Evolutionary conservation across 176 grass and related monocot species (phyloP).

Genomic region (maize (Zea mays)): Zm-B73-REFERENCE-NAM-5.0 NC_050102.1:93469501-93470000

Average conservation of each 20-base stretch:
- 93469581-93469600: neutral
- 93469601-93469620: neutral
- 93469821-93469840: constrained; percentile 75
- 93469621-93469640: neutral
- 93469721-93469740: constrained; percentile 58
- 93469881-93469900: constrained; percentile 63
- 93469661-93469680: constrained; percentile 11
- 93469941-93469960: constrained; percentile 85
- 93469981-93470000: constrained; percentile 47
- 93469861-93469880: constrained; percentile 82
- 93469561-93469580: neutral
- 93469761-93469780: constrained; percentile 82
- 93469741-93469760: constrained; percentile 61
- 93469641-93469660: neutral
- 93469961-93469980: constrained; percentile 92
- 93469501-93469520: constrained; percentile 77
- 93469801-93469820: constrained; percentile 97
- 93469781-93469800: constrained; percentile 62
- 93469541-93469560: neutral
- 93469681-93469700: constrained; percentile 92
- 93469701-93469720: constrained; percentile 72
- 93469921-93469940: constrained; percentile 55
- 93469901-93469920: constrained; percentile 55
- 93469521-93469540: constrained; percentile 74
- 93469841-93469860: constrained; percentile 81